These are phyloP conservation scores for Termitomyces sp. DNA, from an alignment of 1,284 basidiomycete species.

Conservation along the genomic window DNA sequence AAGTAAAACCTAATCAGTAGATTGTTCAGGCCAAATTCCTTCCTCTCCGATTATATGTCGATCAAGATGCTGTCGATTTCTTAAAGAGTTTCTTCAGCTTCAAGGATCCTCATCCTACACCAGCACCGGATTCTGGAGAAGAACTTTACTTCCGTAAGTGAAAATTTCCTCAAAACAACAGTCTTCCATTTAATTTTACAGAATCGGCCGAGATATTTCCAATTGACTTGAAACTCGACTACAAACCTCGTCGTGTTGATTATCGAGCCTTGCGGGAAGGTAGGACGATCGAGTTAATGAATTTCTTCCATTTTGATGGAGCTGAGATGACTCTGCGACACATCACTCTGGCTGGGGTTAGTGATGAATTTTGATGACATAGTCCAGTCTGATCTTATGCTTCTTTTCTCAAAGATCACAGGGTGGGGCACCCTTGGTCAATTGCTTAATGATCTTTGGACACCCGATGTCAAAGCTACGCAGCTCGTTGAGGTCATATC, in stretches of 20 bases:
- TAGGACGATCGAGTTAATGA: conserved; percentile 95
- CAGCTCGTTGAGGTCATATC: conserved; percentile 96
- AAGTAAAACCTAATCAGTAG: conserved; percentile 2
- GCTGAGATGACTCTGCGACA: conserved; percentile 97
- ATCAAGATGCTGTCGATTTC: conserved; percentile 98
- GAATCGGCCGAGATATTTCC: conserved; percentile 90
- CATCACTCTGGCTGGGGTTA: conserved; percentile 84
- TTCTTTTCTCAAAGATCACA: conserved; percentile 55
- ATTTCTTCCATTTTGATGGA: conserved; percentile 99
- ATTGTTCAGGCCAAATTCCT: conserved; percentile 72
- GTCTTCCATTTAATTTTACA: conserved; percentile 24
- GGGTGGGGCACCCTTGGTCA: conserved; percentile 88
- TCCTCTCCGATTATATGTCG: conserved; percentile 89
- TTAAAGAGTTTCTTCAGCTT: conserved; percentile 96
- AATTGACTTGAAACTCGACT: conserved; percentile 90
- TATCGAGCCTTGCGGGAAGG: conserved; percentile 91
- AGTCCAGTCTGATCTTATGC: not conserved
- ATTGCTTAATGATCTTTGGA: conserved; percentile 95
- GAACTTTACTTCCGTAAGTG: conserved; percentile 76
- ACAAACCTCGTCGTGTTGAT: conserved; percentile 96
- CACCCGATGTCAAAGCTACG: conserved; percentile 97
- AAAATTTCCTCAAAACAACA: not conserved
- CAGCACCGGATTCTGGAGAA: conserved; percentile 30
- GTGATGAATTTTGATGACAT: conserved; percentile 25
- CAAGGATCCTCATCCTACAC: conserved; percentile 53